A percentile compares a stretch with the other conserved stretches of the same genome.
These are phyloP conservation scores for Penicillium atrosanguineum DNA, from an alignment of 495 filamentous ascomycete species.

Conservation along the genomic window DNA sequence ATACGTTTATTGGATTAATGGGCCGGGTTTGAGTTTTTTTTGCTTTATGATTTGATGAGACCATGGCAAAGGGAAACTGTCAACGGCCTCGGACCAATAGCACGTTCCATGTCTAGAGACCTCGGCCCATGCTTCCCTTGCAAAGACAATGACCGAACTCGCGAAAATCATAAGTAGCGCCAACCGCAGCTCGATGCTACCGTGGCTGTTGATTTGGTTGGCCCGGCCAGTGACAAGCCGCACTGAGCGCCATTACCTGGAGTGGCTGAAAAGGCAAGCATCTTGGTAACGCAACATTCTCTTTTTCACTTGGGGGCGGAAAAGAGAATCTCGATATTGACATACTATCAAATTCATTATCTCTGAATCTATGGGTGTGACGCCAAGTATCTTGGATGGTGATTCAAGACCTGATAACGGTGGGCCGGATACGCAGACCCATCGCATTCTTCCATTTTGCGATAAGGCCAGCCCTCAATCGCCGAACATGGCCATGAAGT, in stretches of 20 bases:
- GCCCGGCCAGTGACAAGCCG: slow-evolving; percentile 21
- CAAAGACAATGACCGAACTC: slow-evolving; percentile 1
- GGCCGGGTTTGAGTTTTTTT: not conserved
- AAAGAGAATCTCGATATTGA: not conserved
- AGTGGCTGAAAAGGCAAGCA: slow-evolving; percentile 10
- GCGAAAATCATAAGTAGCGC: slow-evolving; percentile 3
- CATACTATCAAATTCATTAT: not conserved
- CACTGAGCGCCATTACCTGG: slow-evolving; percentile 14
- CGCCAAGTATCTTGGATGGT: not conserved
- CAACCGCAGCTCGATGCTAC: slow-evolving; percentile 24
- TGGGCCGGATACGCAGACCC: not conserved
- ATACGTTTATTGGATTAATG: not conserved
- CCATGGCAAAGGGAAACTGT: not conserved
- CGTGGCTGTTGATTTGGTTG: slow-evolving; percentile 15
- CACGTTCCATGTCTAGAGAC: not conserved
- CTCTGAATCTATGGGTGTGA: not conserved
- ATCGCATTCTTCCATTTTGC: not conserved
- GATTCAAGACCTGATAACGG: not conserved
- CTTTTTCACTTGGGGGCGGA: not conserved
- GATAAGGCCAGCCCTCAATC: not conserved
- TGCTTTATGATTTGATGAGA: not conserved
- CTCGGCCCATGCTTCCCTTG: not conserved
- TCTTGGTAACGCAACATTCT: not conserved
- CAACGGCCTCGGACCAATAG: not conserved
- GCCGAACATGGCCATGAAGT: not conserved